Percentiles rank a stretch among this genome's conserved stretches.
Conservation (phyloP, 2,329 filamentous ascomycete species). For the Massarina eburnea region DNA sequence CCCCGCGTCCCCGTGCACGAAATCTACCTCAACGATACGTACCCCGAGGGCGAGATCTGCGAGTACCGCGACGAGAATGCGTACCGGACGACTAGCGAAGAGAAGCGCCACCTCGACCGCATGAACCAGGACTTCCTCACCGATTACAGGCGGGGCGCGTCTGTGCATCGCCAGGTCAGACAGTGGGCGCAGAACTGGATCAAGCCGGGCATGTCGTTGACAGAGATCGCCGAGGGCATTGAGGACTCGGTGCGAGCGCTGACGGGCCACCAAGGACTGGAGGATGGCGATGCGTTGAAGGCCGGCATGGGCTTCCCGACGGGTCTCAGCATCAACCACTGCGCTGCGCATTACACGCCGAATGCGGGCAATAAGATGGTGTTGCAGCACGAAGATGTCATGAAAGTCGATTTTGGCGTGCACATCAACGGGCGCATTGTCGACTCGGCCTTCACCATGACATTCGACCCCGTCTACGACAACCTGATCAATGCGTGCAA, state of each 20-base stretch:
- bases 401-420: slow-evolving; percentile 74
- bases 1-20: slow-evolving; percentile 73
- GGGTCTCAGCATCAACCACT: slow-evolving; percentile 80
- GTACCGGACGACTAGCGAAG: slow-evolving; percentile 78
- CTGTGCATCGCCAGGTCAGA: slow-evolving; percentile 84
- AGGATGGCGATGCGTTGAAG: slow-evolving; percentile 75
- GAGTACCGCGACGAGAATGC: slow-evolving; percentile 77
- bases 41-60: slow-evolving; percentile 76
- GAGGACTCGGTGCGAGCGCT: slow-evolving; percentile 78
- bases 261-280: slow-evolving; percentile 73
- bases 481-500: slow-evolving; percentile 67
- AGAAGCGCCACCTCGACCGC: slow-evolving; percentile 80
- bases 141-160: slow-evolving; percentile 83
- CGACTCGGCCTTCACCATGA: slow-evolving; percentile 70
- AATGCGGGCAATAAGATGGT: slow-evolving; percentile 83
- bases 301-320: slow-evolving; percentile 87
- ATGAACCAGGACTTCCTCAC: slow-evolving; percentile 76
- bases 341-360: slow-evolving; percentile 83
- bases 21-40: slow-evolving; percentile 71
- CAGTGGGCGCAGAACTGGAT: slow-evolving; percentile 80
- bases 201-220: slow-evolving; percentile 77
- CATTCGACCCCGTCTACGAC: slow-evolving; percentile 69
- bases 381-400: slow-evolving; percentile 66
- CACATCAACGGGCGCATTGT: slow-evolving; percentile 72
- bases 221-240: slow-evolving; percentile 83